phyloP scores from a whole-genome alignment of 2,329 filamentous ascomycete species.

The Teratosphaeriaceae sp. region DNA sequence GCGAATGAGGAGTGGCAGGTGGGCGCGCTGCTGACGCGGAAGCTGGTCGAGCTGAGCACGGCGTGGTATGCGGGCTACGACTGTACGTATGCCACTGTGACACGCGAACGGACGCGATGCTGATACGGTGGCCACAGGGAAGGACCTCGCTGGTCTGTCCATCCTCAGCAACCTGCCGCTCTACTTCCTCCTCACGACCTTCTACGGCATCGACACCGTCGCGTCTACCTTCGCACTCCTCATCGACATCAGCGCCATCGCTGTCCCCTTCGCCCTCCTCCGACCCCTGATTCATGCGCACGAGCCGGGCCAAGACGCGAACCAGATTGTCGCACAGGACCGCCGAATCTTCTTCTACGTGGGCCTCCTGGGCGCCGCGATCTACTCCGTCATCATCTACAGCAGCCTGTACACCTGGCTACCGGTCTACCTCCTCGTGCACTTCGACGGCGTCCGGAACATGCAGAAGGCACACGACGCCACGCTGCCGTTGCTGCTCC shows the following conservation, averaged over 20 bases:
- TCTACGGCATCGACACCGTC: conserved; percentile 62
- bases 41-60: conserved; percentile 60
- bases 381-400: conserved; percentile 70
- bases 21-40: conserved; percentile 46
- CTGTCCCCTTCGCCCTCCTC: conserved; percentile 68
- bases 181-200: conserved; percentile 67
- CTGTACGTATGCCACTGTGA: conserved; percentile 41
- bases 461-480: conserved; percentile 62
- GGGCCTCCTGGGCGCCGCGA: conserved; percentile 59
- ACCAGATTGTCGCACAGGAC: conserved; percentile 51
- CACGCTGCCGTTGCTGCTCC: conserved; percentile 40
- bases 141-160: conserved; percentile 39
- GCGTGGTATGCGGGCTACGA: conserved; percentile 72
- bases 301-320: conserved; percentile 39
- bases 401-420: conserved; percentile 65
- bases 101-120: conserved; percentile 2
- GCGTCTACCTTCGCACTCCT: conserved; percentile 56
- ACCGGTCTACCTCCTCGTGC: conserved; percentile 62
- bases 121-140: conserved; percentile 24
- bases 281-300: conserved; percentile 62
- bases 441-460: conserved; percentile 67
- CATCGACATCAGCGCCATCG: conserved; percentile 63
- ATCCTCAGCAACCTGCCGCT: conserved; percentile 69
- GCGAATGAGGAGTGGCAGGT: conserved; percentile 59
- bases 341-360: conserved; percentile 57